phyloP scores from a whole-genome alignment of 1,284 basidiomycete species.

The Ceratobasidium sp. region DNA sequence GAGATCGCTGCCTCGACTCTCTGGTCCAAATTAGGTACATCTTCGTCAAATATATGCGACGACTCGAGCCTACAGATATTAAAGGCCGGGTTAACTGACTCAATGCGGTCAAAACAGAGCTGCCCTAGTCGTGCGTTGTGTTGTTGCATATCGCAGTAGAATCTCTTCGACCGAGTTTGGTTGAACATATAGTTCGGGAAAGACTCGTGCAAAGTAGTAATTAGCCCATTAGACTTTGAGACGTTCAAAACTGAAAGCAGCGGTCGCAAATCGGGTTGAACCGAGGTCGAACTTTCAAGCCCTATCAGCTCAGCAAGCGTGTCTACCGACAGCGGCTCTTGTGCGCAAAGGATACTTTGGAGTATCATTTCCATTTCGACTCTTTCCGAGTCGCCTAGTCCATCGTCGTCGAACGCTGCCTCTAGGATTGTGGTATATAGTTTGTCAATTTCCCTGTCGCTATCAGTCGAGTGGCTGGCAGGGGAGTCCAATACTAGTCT shows the following conservation, averaged over 20 bases:
- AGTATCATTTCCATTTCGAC: neutral
- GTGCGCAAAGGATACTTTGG: neutral
- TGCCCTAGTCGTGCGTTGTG: neutral
- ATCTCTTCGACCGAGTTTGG: neutral
- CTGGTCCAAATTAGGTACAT: neutral
- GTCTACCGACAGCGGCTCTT: neutral
- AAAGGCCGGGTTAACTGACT: neutral
- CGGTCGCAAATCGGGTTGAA: neutral
- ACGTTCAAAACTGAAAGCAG: neutral
- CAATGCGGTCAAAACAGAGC: neutral
- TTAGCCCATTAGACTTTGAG: neutral
- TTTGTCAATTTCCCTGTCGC: no score
- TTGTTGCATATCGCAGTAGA: slow-evolving; percentile 2
- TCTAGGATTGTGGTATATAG: no score
- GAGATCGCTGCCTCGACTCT: neutral
- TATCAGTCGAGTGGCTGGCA: no score
- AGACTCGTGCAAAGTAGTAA: no score
- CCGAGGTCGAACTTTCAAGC: neutral
- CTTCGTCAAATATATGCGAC: neutral
- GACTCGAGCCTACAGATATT: neutral
- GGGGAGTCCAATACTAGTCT: no score
- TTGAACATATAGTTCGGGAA: no score
- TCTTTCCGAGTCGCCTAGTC: no score
- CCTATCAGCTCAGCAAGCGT: neutral
- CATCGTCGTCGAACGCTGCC: no score